A percentile compares a stretch with the other conserved stretches of the same genome.
phyloP scores from a whole-genome alignment of 106 monocot species.

The Acorus gramineus region DNA sequence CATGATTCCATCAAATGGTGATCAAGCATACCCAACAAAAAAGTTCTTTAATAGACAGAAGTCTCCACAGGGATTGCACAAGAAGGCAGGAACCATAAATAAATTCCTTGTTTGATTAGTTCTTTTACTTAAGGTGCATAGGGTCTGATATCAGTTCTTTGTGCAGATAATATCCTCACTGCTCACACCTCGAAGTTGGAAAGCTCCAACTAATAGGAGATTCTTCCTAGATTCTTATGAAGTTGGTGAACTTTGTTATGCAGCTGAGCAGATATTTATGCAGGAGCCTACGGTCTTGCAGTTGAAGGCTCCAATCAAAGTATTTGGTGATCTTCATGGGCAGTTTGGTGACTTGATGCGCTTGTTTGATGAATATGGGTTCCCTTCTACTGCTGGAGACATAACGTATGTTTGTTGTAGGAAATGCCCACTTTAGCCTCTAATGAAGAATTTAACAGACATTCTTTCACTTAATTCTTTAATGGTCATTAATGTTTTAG shows the following conservation, averaged over 20 bases:
- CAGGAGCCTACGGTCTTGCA: conserved; percentile 92
- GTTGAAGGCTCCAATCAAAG: conserved; percentile 89
- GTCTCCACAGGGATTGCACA: conserved; percentile 81
- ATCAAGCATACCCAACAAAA: conserved; percentile 41
- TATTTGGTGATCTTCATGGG: conserved; percentile 98
- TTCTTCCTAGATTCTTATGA: conserved; percentile 95
- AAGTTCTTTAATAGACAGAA: conserved; percentile 73
- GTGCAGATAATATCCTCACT: conserved; percentile 81
- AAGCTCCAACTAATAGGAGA: conserved; percentile 64
- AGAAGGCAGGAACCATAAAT: conserved; percentile 38
- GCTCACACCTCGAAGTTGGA: conserved; percentile 84
- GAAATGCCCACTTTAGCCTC: not conserved
- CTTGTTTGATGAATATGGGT: conserved; percentile 98
- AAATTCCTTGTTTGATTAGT: conserved; percentile 1
- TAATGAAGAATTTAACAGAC: not conserved
- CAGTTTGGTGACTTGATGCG: conserved; percentile 99
- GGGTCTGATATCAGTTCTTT: conserved; percentile 7
- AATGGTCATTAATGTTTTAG: not conserved
- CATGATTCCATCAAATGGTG: conserved; percentile 82
- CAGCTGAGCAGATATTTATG: conserved; percentile 94
- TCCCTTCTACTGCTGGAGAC: conserved; percentile 93
- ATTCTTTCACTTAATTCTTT: not conserved
- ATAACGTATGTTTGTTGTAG: conserved; percentile 64
- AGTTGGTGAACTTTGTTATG: conserved; percentile 95
- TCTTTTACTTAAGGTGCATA: not conserved